These are phyloP conservation scores for Umbelopsis vinacea DNA, from an alignment of 192 early-diverging fungal species.

Conservation along the genomic window DNA sequence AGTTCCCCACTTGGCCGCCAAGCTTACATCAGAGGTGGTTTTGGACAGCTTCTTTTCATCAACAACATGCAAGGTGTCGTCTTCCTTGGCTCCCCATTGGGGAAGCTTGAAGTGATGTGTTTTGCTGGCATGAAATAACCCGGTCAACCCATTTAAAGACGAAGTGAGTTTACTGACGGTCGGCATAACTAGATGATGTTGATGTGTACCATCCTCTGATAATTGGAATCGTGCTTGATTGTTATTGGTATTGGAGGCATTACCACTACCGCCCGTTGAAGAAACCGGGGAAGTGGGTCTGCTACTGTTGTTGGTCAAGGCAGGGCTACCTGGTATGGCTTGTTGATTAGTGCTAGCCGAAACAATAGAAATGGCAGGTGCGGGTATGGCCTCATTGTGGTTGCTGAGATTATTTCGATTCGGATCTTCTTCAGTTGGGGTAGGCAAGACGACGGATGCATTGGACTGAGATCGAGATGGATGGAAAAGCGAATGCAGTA, in stretches of 20 bases:
- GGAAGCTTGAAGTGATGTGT: constrained; percentile 26
- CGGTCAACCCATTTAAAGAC: constrained; percentile 30
- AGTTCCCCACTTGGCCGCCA: constrained; percentile 46
- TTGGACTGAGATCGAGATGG: constrained; percentile 10
- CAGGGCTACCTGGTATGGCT: constrained; percentile 2
- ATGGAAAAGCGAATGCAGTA: constrained; percentile 14
- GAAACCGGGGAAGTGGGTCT: constrained; percentile 12
- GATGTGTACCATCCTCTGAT: constrained; percentile 35
- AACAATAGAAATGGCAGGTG: background rate
- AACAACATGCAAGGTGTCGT: constrained; percentile 20
- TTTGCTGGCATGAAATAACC: constrained; percentile 26
- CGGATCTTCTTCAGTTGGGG: background rate
- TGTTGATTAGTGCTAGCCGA: background rate
- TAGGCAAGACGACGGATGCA: background rate
- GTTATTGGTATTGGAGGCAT: background rate
- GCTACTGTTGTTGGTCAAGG: constrained; percentile 4
- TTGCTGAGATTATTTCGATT: background rate
- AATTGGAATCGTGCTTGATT: constrained; percentile 36
- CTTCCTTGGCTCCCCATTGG: constrained; percentile 32
- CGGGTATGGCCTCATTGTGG: background rate
- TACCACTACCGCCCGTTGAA: background rate
- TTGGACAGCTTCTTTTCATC: constrained; percentile 22
- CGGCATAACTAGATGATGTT: constrained; percentile 37
- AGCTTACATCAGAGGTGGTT: constrained; percentile 16
- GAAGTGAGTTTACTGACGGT: constrained; percentile 23